A percentile compares a stretch with the other conserved stretches of the same genome.
phyloP scores from a whole-genome alignment of 345 rosid species.

The Eutrema heterophyllum region DNA sequence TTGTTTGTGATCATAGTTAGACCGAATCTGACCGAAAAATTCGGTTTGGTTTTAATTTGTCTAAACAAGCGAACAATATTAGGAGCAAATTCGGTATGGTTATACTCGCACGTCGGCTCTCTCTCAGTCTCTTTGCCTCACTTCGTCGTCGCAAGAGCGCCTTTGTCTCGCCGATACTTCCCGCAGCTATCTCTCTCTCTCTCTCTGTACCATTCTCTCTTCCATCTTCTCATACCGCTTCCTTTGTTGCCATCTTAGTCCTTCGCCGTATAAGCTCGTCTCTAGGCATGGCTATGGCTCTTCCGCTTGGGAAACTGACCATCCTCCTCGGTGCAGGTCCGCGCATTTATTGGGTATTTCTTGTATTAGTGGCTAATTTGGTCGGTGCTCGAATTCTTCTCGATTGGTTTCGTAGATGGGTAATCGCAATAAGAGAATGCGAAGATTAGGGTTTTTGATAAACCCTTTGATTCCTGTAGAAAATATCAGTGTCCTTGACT shows the following conservation, averaged over 20 bases:
- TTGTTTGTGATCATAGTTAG: neutral
- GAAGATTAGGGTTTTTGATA: conserved; percentile 27
- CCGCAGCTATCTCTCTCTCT: neutral
- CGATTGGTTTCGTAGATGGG: neutral
- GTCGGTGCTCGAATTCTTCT: neutral
- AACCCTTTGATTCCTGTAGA: conserved; percentile 15
- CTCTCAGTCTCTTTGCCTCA: neutral
- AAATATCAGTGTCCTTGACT: neutral
- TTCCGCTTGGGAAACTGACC: conserved; percentile 35
- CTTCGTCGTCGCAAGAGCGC: conserved; percentile 3
- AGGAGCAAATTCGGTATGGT: neutral
- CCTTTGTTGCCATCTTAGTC: neutral
- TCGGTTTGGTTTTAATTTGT: neutral
- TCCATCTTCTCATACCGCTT: neutral
- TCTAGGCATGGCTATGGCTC: conserved; percentile 13
- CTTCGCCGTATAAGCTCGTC: neutral
- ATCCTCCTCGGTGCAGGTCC: conserved; percentile 40
- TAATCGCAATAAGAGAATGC: neutral
- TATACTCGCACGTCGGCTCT: conserved; percentile 4
- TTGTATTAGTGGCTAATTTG: neutral
- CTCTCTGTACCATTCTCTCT: neutral
- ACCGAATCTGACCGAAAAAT: neutral
- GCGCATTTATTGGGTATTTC: neutral
- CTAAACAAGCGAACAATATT: neutral
- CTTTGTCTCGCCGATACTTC: neutral